Conservation (phyloP, 2,329 filamentous ascomycete species). For the Purpureocillium takamizusanense region DNA sequence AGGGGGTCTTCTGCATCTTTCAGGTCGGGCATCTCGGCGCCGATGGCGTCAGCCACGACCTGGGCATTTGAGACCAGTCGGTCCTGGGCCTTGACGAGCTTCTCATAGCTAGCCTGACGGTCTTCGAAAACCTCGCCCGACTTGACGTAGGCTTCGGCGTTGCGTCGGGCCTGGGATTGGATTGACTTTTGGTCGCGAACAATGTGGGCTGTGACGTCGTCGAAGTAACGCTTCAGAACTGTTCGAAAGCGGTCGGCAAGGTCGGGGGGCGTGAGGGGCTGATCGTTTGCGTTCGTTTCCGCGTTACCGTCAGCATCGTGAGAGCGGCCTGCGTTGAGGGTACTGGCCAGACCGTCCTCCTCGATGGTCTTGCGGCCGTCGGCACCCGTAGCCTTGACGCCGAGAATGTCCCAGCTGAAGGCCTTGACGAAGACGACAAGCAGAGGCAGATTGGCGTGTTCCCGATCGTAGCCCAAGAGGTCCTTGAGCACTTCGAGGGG, state of each 20-base stretch:
- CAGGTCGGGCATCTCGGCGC: constrained; percentile 87
- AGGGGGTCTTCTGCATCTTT: constrained; percentile 71
- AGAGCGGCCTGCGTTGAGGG: constrained; percentile 17
- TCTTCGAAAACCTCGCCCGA: constrained; percentile 98
- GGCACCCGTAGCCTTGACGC: constrained; percentile 59
- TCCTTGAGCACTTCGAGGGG: constrained; percentile 97
- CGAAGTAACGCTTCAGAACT: constrained; percentile 79
- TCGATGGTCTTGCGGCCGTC: constrained; percentile 80
- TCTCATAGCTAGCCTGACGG: constrained; percentile 91
- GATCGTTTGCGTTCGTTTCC: constrained; percentile 43
- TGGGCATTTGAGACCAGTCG: constrained; percentile 86
- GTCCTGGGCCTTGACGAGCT: constrained; percentile 84
- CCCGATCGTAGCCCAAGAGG: constrained; percentile 83
- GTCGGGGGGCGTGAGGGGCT: constrained; percentile 66
- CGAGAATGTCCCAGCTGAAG: constrained; percentile 92
- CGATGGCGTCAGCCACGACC: constrained; percentile 77
- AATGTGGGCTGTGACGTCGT: constrained; percentile 84
- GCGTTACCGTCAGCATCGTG: constrained; percentile 45
- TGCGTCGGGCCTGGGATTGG: constrained; percentile 77
- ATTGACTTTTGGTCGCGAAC: constrained; percentile 88
- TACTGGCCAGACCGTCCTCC: constrained; percentile 63
- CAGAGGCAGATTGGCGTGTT: constrained; percentile 83
- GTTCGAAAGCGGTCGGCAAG: constrained; percentile 80
- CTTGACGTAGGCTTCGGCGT: constrained; percentile 96
- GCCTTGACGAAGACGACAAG: constrained; percentile 94